Evolutionary conservation across 1,284 basidiomycete species (phyloP), one percentile per base, ranked within the genome.

Genomic region (Puccinia polysora): DNA sequence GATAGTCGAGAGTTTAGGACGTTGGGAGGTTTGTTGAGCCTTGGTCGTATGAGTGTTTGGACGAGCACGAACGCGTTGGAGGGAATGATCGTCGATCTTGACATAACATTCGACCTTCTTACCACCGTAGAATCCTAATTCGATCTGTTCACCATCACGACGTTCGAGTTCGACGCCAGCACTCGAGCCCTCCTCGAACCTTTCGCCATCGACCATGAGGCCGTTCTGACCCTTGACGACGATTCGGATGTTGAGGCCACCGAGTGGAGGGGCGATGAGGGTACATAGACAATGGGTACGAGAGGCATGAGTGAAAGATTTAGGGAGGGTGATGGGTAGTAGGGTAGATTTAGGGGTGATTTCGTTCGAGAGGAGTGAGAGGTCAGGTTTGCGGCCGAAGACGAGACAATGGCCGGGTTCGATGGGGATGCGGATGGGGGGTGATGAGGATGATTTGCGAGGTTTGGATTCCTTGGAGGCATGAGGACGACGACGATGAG

Each of bases 161-260:
- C 59, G 4, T 38, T 62, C 36, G 3, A 72, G 49, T 36, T 72
- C 69, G 14, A 72, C 59, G 4, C 69, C 69, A 34, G 58, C 58
- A 56, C 69, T 72, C 3, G 47, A 60, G 36, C 69, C 69, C 47
- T 72, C 58, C 5, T 43, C 49, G 23, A 72, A 64, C 3, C 59
- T 18, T 52, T 72, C 49, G 20, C 59, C 69, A 45, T 72, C 69
- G 23, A 72, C 69, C 69, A 56, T 72, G 18, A 72, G 20, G 7
- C 69, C 69, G 40, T 72, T 72, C 34, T 72, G 69, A 25, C 69
- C 69, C 20, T 56, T 72, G 59, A 72, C 69, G n/a, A 72, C 60
- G 28, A 72, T 64, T 15, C 45, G 38, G 15, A 72, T 43, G 23
- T 43, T 72, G 3, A 72, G 60, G 0, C 69, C 69, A 43, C 69